Evolutionary conservation across 1,139 yeast genomes (phyloP).

Genomic region (Schwanniomyces etchellsii): DNA sequence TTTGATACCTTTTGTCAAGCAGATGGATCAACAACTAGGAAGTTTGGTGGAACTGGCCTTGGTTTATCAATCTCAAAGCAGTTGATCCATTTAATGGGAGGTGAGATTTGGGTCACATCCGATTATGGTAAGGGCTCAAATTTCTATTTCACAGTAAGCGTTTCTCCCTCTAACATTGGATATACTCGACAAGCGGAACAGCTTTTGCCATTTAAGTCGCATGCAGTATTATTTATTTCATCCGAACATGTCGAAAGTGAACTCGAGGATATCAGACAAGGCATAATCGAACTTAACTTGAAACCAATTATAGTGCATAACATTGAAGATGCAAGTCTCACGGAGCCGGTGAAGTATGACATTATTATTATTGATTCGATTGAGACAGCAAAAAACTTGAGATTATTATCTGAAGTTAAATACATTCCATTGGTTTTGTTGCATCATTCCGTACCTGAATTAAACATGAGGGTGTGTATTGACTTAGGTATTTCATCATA

Average conservation of each 20-base stretch:
- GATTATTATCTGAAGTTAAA: conserved; percentile 63
- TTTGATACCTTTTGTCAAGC: conserved; percentile 91
- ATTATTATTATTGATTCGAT: conserved; percentile 78
- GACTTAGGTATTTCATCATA: conserved; percentile 84
- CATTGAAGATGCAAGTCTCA: conserved; percentile 43
- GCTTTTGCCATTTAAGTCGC: conserved; percentile 66
- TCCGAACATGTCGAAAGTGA: conserved; percentile 55
- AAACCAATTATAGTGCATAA: conserved; percentile 46
- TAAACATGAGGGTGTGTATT: conserved; percentile 74
- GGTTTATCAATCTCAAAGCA: conserved; percentile 85
- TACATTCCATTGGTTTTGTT: conserved; percentile 69
- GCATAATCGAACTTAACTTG: conserved; percentile 40
- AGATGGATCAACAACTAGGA: conserved; percentile 86
- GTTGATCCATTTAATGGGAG: conserved; percentile 85
- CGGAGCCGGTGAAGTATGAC: conserved; percentile 62
- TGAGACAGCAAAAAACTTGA: conserved; percentile 64
- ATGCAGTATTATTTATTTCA: conserved; percentile 63
- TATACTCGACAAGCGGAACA: conserved; percentile 63
- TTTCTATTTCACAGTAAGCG: conserved; percentile 74
- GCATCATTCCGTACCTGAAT: conserved; percentile 71
- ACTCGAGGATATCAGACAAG: conserved; percentile 37
- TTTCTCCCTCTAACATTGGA: conserved; percentile 65
- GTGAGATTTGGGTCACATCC: conserved; percentile 83
- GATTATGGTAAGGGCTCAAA: conserved; percentile 78
- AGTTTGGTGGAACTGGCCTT: conserved; percentile 87